A percentile compares a stretch with the other conserved stretches of the same genome.
Evolutionary conservation across 1,139 yeast genomes (phyloP).

Genomic region (Suhomyces bokatorum): DNA sequence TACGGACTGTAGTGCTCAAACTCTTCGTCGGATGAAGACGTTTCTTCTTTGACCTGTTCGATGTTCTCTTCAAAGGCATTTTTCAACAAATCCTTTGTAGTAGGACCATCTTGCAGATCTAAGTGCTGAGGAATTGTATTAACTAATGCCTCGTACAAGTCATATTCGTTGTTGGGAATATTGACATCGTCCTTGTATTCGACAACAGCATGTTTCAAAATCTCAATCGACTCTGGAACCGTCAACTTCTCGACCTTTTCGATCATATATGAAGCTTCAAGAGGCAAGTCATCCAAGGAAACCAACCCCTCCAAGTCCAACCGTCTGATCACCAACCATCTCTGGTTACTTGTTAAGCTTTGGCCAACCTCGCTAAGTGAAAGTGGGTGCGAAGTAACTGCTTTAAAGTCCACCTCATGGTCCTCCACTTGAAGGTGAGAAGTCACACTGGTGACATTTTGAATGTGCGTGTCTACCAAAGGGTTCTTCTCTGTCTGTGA

Average conservation of each 20-base stretch:
- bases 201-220: slow-evolving; percentile 19
- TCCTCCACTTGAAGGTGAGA: slow-evolving; percentile 16
- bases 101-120: not conserved
- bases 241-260: slow-evolving; percentile 22
- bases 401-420: slow-evolving; percentile 18
- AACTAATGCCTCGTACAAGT: slow-evolving; percentile 15
- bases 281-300: slow-evolving; percentile 33
- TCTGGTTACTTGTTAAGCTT: slow-evolving; percentile 28
- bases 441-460: slow-evolving; percentile 1
- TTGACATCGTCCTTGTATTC: slow-evolving; percentile 27
- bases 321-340: slow-evolving; percentile 27
- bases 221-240: slow-evolving; percentile 19
- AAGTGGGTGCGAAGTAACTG: slow-evolving; percentile 18
- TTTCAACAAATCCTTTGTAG: slow-evolving; percentile 13
- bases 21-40: not conserved
- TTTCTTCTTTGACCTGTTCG: not conserved
- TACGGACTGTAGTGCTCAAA: slow-evolving; percentile 15
- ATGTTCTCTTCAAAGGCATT: not conserved
- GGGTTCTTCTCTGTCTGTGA: not conserved
- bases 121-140: slow-evolving; percentile 1
- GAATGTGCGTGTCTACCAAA: not conserved
- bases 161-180: slow-evolving; percentile 20
- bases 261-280: slow-evolving; percentile 24
- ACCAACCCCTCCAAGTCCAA: slow-evolving; percentile 29
- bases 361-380: slow-evolving; percentile 32